Conservation (phyloP, 1,139 yeast genomes). For the Yamadazyma diospyri region DNA sequence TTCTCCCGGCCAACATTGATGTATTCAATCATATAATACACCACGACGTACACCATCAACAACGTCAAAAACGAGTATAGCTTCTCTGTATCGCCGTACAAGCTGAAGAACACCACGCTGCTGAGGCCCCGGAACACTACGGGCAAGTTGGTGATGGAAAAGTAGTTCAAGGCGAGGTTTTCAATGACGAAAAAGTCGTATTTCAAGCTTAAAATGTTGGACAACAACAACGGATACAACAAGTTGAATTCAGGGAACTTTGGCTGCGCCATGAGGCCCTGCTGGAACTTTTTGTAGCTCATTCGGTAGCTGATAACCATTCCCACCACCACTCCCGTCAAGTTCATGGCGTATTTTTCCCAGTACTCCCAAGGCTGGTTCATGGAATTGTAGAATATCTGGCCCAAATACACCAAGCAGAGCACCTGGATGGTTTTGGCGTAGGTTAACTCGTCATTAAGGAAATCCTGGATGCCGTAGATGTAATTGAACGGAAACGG, state of each 20-base stretch:
- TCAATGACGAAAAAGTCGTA: slow-evolving; percentile 13
- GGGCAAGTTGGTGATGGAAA: slow-evolving; percentile 31
- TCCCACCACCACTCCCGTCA: slow-evolving; percentile 31
- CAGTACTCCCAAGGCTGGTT: slow-evolving; percentile 18
- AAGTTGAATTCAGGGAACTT: slow-evolving; percentile 38
- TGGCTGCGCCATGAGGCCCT: slow-evolving; percentile 16
- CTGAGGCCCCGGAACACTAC: slow-evolving; percentile 28
- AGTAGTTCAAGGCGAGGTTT: slow-evolving; percentile 37
- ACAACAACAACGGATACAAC: slow-evolving; percentile 33
- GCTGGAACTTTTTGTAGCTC: slow-evolving; percentile 15
- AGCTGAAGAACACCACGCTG: slow-evolving; percentile 25
- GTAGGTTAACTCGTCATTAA: slow-evolving; percentile 32
- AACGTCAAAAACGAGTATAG: slow-evolving; percentile 23
- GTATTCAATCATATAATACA: slow-evolving; percentile 23
- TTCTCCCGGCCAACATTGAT: slow-evolving; percentile 26
- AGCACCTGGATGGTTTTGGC: slow-evolving; percentile 34
- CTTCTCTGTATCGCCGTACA: slow-evolving; percentile 24
- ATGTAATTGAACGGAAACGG: slow-evolving; percentile 28
- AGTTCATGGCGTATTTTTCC: slow-evolving; percentile 32
- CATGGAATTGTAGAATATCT: slow-evolving; percentile 27
- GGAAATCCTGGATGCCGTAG: slow-evolving; percentile 36
- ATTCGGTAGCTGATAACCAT: slow-evolving; percentile 27
- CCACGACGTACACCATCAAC: slow-evolving; percentile 22
- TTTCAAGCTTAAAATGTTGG: slow-evolving; percentile 24
- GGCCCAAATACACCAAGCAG: slow-evolving; percentile 26